A percentile compares a stretch with the other conserved stretches of the same genome.
phyloP scores from a whole-genome alignment of 140 eudicot species.

The Bidens hawaiensis region DNA sequence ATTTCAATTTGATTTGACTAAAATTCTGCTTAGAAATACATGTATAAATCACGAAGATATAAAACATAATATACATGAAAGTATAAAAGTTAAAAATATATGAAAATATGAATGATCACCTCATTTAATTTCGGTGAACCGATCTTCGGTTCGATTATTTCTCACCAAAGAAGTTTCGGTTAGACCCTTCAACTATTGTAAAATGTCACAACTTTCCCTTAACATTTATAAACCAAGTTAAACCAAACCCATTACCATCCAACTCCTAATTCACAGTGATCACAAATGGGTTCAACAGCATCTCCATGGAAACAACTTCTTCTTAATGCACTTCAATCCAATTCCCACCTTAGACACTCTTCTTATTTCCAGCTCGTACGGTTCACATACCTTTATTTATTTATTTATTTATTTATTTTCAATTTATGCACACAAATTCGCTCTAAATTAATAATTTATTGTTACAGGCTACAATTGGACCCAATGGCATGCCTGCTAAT shows the following conservation, averaged over 20 bases:
- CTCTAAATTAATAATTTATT: neutral
- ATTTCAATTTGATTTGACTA: no score
- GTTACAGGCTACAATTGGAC: constrained; percentile 65
- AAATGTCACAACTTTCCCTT: constrained; percentile 6
- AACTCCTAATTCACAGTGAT: constrained; percentile 5
- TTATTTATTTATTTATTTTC: neutral
- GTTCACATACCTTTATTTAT: neutral
- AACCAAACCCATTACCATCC: no score
- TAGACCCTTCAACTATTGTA: constrained; percentile 8
- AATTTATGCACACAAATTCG: neutral
- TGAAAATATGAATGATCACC: no score
- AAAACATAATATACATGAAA: no score
- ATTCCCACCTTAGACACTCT: constrained; percentile 76
- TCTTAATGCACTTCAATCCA: constrained; percentile 65
- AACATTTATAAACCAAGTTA: neutral
- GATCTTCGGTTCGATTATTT: no score
- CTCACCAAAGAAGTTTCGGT: neutral
- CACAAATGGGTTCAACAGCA: constrained; percentile 42
- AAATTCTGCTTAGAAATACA: no score
- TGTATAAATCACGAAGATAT: no score
- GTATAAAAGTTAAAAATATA: no score
- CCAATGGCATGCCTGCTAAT: constrained; percentile 78
- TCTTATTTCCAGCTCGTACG: constrained; percentile 77
- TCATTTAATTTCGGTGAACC: no score
- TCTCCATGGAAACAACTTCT: constrained; percentile 95